Base-by-base conservation (phyloP, 352 stramenopile genomes). In the Elongisporangium prolatum region DNA sequence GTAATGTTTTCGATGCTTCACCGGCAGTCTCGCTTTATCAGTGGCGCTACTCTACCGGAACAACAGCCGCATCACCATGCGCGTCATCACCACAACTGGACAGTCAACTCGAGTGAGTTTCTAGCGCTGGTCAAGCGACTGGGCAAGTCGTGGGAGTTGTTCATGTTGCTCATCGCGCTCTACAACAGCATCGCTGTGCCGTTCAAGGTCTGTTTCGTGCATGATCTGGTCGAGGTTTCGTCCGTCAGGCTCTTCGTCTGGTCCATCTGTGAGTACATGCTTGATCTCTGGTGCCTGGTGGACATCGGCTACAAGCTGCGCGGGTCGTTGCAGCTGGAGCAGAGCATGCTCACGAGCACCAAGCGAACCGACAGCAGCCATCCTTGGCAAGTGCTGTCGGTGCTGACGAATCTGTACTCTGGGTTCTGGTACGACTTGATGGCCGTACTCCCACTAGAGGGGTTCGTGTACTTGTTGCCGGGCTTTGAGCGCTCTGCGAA, bases 121-220 rank as follows among this genome's bases (percentile, higher is more conserved):
- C 56, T 78, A 10, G 54, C 40, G 21, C 21, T 80, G 13, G 54
- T 88, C 48, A 71, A 72, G 44, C 55, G 67, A 16, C 11, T 74
- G 6, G 68, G 62, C 9, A 80, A 79, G 20, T 16, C 48, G 0
- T 91, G 80, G 80, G 73, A 86, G 9, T n/a, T 82, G 0, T 1
- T 67, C 5, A 78, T 88, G 65, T 59, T 89, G 0, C 18, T 84
- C 18, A 59, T 81, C 17, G 61, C 70, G 7, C 37, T 78, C 0
- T 91, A 89, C 56, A 68, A 77, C 25, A 60, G 68, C 18, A 21
- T 83, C 2, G 53, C 72, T 18, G 74, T 67, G 0, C 76, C 78
- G 1, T 74, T 88, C 48, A 91, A 89, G 24, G 73, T 84, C 10
- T 84, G 68, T 20, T 89, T 87, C 22, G 71, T 66, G 2, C 52